These are phyloP conservation scores for Lignosus rhinocerotis DNA, from an alignment of 1,284 basidiomycete genomes.

Conservation along the genomic window DNA sequence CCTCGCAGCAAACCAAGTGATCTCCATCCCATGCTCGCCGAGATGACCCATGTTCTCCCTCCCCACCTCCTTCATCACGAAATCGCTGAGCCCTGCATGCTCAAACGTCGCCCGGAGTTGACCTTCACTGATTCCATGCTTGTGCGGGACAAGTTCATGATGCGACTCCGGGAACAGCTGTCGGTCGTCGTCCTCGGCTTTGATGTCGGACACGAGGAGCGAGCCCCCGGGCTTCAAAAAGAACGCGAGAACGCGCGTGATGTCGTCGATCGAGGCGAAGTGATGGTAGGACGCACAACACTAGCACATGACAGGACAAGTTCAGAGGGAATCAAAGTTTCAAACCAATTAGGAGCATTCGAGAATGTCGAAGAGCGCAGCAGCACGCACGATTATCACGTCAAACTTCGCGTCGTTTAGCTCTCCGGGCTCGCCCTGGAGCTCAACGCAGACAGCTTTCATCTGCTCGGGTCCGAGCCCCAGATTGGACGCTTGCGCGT, in stretches of 20 bases:
- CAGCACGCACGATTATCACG: conserved; percentile 51
- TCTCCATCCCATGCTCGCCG: conserved; percentile 3
- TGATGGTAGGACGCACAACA: conserved; percentile 62
- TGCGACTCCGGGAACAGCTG: conserved; percentile 29
- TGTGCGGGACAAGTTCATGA: conserved; percentile 52
- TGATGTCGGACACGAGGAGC: conserved; percentile 60
- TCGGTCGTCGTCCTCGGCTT: conserved; percentile 28
- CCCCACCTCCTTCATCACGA: conserved; percentile 39
- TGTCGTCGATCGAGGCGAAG: conserved; percentile 49
- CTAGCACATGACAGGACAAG: conserved; percentile 34
- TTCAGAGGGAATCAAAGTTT: background rate
- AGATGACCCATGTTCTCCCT: conserved; percentile 35
- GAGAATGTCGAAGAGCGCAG: too few relatives aligned
- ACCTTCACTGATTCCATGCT: conserved; percentile 47
- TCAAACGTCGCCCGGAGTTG: conserved; percentile 49
- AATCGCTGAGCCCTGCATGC: conserved; percentile 44
- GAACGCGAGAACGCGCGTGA: conserved; percentile 51
- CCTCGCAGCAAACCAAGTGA: conserved; percentile 15
- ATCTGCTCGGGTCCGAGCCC: conserved; percentile 60
- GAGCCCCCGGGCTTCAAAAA: conserved; percentile 64
- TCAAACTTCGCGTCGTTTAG: conserved; percentile 59
- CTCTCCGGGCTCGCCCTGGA: conserved; percentile 46
- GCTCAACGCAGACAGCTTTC: conserved; percentile 53
- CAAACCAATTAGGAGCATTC: background rate
- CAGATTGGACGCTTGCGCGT: conserved; percentile 53